These are phyloP conservation scores for Hansenula sp. DNA, from an alignment of 1,139 yeast species.

Conservation along the genomic window DNA sequence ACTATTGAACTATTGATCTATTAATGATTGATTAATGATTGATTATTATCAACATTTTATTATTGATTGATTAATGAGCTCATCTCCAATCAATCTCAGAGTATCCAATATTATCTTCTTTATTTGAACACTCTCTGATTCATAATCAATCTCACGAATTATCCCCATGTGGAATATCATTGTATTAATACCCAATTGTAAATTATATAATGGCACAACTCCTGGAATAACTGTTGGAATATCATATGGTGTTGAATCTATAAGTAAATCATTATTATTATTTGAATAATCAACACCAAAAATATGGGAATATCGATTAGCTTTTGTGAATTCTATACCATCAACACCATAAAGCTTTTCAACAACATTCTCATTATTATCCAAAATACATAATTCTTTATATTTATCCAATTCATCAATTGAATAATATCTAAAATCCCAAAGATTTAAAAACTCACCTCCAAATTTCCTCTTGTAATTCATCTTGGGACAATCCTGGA, in stretches of 20 bases:
- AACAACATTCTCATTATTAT: constrained; percentile 26
- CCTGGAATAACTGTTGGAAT: constrained; percentile 51
- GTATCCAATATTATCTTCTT: constrained; percentile 34
- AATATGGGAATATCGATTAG: constrained; percentile 1
- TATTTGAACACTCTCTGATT: constrained; percentile 16
- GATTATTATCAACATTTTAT: neutral
- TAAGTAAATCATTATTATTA: neutral
- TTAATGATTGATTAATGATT: neutral
- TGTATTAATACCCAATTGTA: constrained; percentile 20
- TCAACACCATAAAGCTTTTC: constrained; percentile 33
- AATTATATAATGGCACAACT: constrained; percentile 45
- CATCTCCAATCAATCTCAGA: constrained; percentile 39
- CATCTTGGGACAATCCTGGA: constrained; percentile 81
- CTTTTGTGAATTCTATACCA: constrained; percentile 19
- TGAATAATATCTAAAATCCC: constrained; percentile 41
- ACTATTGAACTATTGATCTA: neutral
- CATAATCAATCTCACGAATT: constrained; percentile 18
- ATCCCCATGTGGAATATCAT: constrained; percentile 18
- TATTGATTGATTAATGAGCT: constrained; percentile 6
- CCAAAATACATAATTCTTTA: neutral
- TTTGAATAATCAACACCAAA: neutral
- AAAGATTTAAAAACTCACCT: constrained; percentile 60
- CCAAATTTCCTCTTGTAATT: constrained; percentile 75
- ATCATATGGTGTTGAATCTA: too few species aligned
- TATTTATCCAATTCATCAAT: constrained; percentile 29